Conservation (phyloP, 2,329 filamentous ascomycete genomes). For the Parastagonospora avenae region DNA sequence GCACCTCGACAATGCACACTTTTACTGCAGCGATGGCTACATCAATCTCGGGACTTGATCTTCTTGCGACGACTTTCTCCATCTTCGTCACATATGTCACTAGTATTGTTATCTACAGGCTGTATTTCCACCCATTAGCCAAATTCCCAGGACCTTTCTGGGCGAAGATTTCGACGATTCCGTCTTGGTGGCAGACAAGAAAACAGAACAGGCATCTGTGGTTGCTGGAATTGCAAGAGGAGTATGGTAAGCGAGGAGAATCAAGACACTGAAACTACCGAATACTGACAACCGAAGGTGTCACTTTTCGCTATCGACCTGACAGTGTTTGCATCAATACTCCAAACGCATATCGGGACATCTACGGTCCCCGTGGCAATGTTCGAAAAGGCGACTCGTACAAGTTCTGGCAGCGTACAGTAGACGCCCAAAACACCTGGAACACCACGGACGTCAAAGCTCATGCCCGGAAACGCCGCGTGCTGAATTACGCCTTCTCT, state of each 20-base stretch:
- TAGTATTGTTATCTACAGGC: constrained; percentile 15
- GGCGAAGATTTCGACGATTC: constrained; percentile 23
- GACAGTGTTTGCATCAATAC: constrained; percentile 77
- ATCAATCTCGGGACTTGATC: background rate
- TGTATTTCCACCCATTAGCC: constrained; percentile 29
- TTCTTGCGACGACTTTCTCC: background rate
- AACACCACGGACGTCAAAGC: constrained; percentile 32
- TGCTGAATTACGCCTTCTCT: constrained; percentile 50
- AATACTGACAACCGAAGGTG: constrained; percentile 5
- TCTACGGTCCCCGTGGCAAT: constrained; percentile 52
- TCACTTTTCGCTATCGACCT: constrained; percentile 68
- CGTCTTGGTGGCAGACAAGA: constrained; percentile 65
- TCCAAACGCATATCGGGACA: constrained; percentile 52
- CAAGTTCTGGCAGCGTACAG: constrained; percentile 45
- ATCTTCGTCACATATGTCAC: background rate
- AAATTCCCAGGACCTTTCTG: constrained; percentile 30
- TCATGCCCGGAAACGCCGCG: constrained; percentile 47
- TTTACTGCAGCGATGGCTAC: background rate
- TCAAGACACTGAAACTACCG: background rate
- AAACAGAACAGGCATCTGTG: constrained; percentile 74
- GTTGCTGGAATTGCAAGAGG: constrained; percentile 71
- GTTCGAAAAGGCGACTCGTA: constrained; percentile 54
- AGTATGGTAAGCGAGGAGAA: constrained; percentile 62
- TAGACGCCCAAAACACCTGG: constrained; percentile 45
- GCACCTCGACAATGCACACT: too few species aligned